Evolutionary conservation across 345 rosid genomes (phyloP), one percentile per base, ranked within the genome.

Genomic region (Psidium friedrichsthalianum): DNA sequence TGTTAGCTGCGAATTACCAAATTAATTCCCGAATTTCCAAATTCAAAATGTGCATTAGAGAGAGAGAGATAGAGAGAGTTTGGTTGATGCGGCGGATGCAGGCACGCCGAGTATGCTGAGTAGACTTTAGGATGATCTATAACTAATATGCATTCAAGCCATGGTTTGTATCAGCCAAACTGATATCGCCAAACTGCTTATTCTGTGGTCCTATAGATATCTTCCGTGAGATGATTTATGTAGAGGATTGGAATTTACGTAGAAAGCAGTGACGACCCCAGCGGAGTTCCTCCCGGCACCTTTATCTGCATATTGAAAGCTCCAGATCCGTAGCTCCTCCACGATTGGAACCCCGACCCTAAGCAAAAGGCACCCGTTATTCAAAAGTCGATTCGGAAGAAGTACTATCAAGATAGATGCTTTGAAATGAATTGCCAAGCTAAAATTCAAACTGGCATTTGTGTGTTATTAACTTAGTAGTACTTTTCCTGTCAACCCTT

Each of bases 1-100:
- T 81, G 87, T 90, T 52, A 92, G 88, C 96, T 94, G 90, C 56
- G 55, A 52, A 51, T 15, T 51, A 51, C 52, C 52, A 51, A 51
- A 51, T 11, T 11, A 15, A 36, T 29, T 61, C 74, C 0, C 5
- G 42, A 61, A 61, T 61, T 61, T 59, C 11, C 40, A 3, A 32
- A 15, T 29, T 61, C 74, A 29, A 69, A 15, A 49, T 32, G 8
- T 22, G 32, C 32, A 32, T 64, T 11, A 0, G 44, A 9, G 51
- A 1, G 51, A 44, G 12, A 29, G 44, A 42, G 51, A 47, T 0
- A 82, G 40, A 53, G 83, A 51, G 27, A 51, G 42, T 32, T 20
- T 9, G 8, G 44, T 64, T 32, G 18, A 49, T 49, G 51, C 6
- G 24, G 78, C 44, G 3, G 44, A 64, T 18, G 44, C 44, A 32